phyloP scores from a whole-genome alignment of 1,284 basidiomycete species.

The Pseudozyma thailandica region DNA sequence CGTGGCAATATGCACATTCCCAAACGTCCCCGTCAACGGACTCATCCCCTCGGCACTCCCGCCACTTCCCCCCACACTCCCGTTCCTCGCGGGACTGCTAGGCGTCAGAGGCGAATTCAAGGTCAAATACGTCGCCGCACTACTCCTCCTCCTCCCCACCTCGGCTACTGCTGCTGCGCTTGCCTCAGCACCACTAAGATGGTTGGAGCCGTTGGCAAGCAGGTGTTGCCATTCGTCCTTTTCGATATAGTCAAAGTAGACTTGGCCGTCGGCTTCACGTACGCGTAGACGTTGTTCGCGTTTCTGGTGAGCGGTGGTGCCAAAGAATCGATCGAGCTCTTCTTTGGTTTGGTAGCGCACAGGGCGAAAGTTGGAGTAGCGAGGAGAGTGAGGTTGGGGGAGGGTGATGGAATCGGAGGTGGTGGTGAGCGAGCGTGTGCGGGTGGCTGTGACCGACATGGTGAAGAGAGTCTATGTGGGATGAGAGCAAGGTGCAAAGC shows the following conservation, averaged over 20 bases:
- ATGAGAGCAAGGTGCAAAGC: not conserved
- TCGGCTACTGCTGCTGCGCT: not conserved
- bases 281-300: slow-evolving; percentile 40
- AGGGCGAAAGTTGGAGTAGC: slow-evolving; percentile 44
- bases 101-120: slow-evolving; percentile 15
- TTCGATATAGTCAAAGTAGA: slow-evolving; percentile 46
- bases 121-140: slow-evolving; percentile 17
- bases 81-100: slow-evolving; percentile 11
- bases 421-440: not conserved
- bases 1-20: not conserved
- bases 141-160: slow-evolving; percentile 13
- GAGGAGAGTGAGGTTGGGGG: not conserved
- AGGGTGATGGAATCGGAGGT: not conserved
- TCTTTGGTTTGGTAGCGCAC: slow-evolving; percentile 46
- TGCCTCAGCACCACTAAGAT: slow-evolving; percentile 3
- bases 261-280: slow-evolving; percentile 40
- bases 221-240: slow-evolving; percentile 37
- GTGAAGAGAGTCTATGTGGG: not conserved
- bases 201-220: slow-evolving; percentile 14
- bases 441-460: not conserved
- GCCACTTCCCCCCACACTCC: not conserved
- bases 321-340: slow-evolving; percentile 51
- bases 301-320: slow-evolving; percentile 35
- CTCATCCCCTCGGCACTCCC: slow-evolving; percentile 3
- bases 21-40: slow-evolving; percentile 6